Evolutionary conservation across 2,329 filamentous ascomycete genomes (phyloP).

Genomic region (Colletotrichum kahawae): DNA sequence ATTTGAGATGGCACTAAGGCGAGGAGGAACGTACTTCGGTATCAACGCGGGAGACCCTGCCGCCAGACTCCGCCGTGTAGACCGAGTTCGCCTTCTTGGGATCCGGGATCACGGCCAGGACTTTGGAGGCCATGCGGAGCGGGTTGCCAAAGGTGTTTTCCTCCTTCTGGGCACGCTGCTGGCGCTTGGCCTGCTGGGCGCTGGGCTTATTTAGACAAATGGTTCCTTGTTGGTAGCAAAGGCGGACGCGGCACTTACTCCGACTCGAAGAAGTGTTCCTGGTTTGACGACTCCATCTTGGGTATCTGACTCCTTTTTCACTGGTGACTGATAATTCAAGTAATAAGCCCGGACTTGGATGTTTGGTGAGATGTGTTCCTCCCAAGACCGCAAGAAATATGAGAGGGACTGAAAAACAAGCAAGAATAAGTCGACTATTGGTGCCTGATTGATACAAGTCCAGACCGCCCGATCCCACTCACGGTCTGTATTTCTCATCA

Average conservation of each 20-base stretch:
- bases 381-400: not conserved
- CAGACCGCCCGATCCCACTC: not conserved
- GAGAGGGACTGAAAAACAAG: no score
- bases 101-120: conserved; percentile 76
- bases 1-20: not conserved
- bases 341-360: not conserved
- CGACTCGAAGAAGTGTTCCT: conserved; percentile 90
- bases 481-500: conserved; percentile 18
- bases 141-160: conserved; percentile 83
- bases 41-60: conserved; percentile 74
- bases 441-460: not conserved
- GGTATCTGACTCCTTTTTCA: not conserved
- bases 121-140: conserved; percentile 81
- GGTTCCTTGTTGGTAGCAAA: not conserved
- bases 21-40: conserved; percentile 64
- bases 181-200: conserved; percentile 14
- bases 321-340: not conserved
- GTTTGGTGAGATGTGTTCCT: not conserved
- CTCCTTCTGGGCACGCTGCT: conserved; percentile 60
- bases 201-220: not conserved
- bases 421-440: not conserved
- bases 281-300: conserved; percentile 74
- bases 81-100: conserved; percentile 65
- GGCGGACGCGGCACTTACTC: conserved; percentile 61
- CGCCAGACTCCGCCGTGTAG: conserved; percentile 88